Conservation (phyloP, 495 filamentous ascomycete genomes). For the Podospora fimiseda region DNA sequence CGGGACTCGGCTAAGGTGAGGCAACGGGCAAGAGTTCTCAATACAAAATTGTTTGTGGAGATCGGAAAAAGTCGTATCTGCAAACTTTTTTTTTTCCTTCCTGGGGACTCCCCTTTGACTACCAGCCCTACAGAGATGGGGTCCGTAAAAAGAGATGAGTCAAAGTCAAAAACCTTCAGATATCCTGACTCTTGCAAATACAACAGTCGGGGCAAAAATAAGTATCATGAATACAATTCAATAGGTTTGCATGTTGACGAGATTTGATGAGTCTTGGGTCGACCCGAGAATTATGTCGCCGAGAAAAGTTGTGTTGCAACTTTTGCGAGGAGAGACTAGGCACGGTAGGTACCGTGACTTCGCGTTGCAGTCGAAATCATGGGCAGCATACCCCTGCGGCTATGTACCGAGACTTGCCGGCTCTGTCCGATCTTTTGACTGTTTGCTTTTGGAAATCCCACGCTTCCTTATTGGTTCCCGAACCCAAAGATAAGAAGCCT, state of each 20-base stretch:
- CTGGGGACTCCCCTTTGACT: neutral
- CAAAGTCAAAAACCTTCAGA: no score
- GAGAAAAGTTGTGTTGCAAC: no score
- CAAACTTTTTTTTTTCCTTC: neutral
- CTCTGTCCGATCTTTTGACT: conserved; percentile 17
- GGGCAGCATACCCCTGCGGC: neutral
- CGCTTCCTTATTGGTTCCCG: conserved; percentile 18
- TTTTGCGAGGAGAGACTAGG: no score
- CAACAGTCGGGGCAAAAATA: no score
- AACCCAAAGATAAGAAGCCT: conserved; percentile 17
- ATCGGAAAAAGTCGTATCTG: conserved; percentile 6
- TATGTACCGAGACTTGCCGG: neutral
- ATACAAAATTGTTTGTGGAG: neutral
- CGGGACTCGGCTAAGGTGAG: no score
- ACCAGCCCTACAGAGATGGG: neutral
- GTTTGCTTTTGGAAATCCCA: conserved; percentile 20
- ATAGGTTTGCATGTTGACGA: neutral
- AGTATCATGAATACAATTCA: neutral
- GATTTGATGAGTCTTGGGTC: neutral
- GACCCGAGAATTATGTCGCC: neutral
- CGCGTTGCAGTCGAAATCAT: neutral
- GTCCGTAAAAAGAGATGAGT: no score
- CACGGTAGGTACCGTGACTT: no score
- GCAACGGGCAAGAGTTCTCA: no score
- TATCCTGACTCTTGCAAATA: no score